Percentiles rank a stretch among this genome's conserved stretches.
phyloP scores from a whole-genome alignment of 75 land plant genomes.

The Sequoia sempervirens region DNA sequence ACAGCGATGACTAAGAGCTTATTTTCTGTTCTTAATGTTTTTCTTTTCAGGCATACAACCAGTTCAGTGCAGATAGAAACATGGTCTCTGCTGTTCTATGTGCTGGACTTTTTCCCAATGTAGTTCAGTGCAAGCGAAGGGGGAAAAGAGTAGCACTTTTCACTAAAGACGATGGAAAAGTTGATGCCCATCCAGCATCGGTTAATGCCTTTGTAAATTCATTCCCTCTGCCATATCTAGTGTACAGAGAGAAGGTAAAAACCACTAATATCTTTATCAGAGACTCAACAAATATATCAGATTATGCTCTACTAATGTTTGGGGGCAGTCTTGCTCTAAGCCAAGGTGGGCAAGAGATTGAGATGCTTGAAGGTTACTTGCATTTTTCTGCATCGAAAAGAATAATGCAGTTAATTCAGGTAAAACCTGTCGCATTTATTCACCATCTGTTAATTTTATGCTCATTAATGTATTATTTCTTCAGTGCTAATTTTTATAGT shows the following conservation, averaged over 20 bases:
- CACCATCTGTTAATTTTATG: background rate
- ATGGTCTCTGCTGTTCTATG: constrained; percentile 90
- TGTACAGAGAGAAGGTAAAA: constrained; percentile 95
- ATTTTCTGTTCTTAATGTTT: background rate
- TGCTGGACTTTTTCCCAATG: constrained; percentile 96
- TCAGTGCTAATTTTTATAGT: background rate
- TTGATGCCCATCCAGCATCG: constrained; percentile 90
- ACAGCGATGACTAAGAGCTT: background rate
- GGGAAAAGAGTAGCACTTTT: constrained; percentile 80
- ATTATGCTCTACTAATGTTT: constrained; percentile 91
- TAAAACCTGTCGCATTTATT: constrained; percentile 10
- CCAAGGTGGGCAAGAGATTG: constrained; percentile 68
- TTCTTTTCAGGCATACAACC: constrained; percentile 66
- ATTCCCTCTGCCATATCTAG: constrained; percentile 89
- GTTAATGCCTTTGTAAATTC: constrained; percentile 69
- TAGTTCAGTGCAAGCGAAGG: constrained; percentile 86
- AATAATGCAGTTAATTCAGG: constrained; percentile 66
- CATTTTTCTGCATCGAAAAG: constrained; percentile 87
- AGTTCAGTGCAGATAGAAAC: constrained; percentile 74
- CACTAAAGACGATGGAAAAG: constrained; percentile 95
- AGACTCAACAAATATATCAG: constrained; percentile 90
- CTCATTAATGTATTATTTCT: background rate
- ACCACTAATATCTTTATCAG: constrained; percentile 71
- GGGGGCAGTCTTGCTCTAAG: constrained; percentile 74
- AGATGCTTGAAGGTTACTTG: constrained; percentile 93